Conservation (phyloP, 1,284 basidiomycete genomes). For the Tausonia pullulans region DNA sequence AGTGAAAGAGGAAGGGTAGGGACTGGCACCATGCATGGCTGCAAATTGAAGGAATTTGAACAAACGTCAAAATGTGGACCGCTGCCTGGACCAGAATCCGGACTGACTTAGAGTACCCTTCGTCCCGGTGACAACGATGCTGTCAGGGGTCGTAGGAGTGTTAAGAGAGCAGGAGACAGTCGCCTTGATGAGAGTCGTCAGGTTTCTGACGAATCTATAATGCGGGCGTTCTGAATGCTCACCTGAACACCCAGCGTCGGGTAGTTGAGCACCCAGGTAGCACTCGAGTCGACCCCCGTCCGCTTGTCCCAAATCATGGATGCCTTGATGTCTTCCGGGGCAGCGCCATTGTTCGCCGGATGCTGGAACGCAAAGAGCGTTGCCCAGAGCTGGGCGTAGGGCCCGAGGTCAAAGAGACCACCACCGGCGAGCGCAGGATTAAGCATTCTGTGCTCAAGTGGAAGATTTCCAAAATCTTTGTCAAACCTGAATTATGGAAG, state of each 20-base stretch:
- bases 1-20: conserved; percentile 26
- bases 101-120: conserved; percentile 5
- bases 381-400: conserved; percentile 65
- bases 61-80: conserved; percentile 35
- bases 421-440: conserved; percentile 75
- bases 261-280: conserved; percentile 66
- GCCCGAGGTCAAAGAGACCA: conserved; percentile 68
- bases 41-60: not conserved
- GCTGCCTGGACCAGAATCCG: conserved; percentile 43
- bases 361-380: conserved; percentile 70
- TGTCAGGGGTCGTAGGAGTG: conserved; percentile 23
- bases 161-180: not conserved
- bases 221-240: conserved; percentile 20
- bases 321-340: conserved; percentile 38
- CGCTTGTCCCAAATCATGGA: conserved; percentile 43
- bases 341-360: conserved; percentile 48
- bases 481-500: not conserved
- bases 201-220: conserved; percentile 26
- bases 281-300: conserved; percentile 69
- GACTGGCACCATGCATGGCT: conserved; percentile 8
- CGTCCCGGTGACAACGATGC: conserved; percentile 10
- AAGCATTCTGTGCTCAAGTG: conserved; percentile 59
- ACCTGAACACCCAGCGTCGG: conserved; percentile 26
- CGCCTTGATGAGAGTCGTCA: conserved; percentile 16
- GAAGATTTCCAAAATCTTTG: conserved; percentile 31